Conservation (phyloP, 495 filamentous ascomycete species). For the Penicillium odoratum region DNA sequence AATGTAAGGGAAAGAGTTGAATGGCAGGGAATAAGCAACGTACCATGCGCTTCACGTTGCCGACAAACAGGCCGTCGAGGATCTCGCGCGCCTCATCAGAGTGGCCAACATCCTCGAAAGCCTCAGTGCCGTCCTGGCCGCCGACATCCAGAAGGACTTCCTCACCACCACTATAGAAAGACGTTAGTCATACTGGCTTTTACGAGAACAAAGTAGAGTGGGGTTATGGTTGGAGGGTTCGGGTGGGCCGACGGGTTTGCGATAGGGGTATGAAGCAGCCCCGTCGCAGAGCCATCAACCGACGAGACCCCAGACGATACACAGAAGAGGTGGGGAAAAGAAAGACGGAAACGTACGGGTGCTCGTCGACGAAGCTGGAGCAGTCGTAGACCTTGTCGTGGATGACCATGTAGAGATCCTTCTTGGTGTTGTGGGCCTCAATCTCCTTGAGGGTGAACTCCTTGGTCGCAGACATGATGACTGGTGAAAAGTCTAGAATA, state of each 20-base stretch:
- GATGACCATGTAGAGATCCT: conserved; percentile 88
- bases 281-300: background rate
- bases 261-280: conserved; percentile 6
- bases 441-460: conserved; percentile 84
- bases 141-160: conserved; percentile 96
- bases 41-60: conserved; percentile 84
- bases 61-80: conserved; percentile 75
- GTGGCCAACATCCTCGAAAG: conserved; percentile 99
- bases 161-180: conserved; percentile 77
- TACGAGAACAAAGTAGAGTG: background rate
- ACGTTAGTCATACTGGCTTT: background rate
- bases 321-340: background rate
- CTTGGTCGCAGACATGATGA: conserved; percentile 64
- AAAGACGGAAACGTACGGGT: conserved; percentile 75
- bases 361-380: conserved; percentile 91
- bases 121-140: conserved; percentile 95
- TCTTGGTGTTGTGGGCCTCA: conserved; percentile 87
- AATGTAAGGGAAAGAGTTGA: background rate
- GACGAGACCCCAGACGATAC: background rate
- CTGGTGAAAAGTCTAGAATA: conserved; percentile 4
- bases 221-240: background rate
- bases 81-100: conserved; percentile 98
- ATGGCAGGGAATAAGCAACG: conserved; percentile 20
- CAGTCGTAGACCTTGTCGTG: conserved; percentile 96
- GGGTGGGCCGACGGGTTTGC: conserved; percentile 5